Conservation (phyloP, 768 basidiomycete genomes). For the Auricularia sp. region DNA sequence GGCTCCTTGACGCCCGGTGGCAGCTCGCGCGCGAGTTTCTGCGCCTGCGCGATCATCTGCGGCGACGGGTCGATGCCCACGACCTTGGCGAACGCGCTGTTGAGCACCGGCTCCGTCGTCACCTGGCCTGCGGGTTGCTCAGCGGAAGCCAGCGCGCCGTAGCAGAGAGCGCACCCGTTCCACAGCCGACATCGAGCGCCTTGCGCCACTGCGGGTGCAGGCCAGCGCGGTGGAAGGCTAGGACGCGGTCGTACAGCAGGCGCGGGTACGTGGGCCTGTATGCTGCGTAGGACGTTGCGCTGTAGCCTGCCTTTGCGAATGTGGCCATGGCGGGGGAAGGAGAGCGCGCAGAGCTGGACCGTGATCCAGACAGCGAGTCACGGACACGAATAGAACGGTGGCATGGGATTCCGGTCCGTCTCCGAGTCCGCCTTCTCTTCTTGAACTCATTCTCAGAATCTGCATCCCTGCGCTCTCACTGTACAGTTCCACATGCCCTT, state of each 20-base stretch:
- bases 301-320: slow-evolving; percentile 61
- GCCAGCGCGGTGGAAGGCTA: slow-evolving; percentile 40
- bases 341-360: neutral
- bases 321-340: slow-evolving; percentile 45
- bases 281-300: slow-evolving; percentile 55
- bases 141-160: no score
- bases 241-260: slow-evolving; percentile 51
- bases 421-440: no score
- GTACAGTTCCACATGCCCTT: no score
- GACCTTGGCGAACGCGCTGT: slow-evolving; percentile 39
- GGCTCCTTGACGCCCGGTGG: slow-evolving; percentile 8
- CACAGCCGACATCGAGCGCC: slow-evolving; percentile 73
- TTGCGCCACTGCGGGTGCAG: slow-evolving; percentile 34
- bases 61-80: slow-evolving; percentile 67
- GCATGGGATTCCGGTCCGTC: no score
- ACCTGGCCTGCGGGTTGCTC: slow-evolving; percentile 46
- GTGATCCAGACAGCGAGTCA: neutral
- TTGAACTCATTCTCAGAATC: no score
- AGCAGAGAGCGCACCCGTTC: slow-evolving; percentile 45
- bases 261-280: slow-evolving; percentile 66
- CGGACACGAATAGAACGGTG: neutral
- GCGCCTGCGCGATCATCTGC: slow-evolving; percentile 56
- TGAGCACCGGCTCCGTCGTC: slow-evolving; percentile 38
- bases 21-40: slow-evolving; percentile 9
- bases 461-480: no score